These are phyloP conservation scores for Pleurotus tuoliensis DNA, from an alignment of 768 basidiomycete genomes.

Conservation along the genomic window DNA sequence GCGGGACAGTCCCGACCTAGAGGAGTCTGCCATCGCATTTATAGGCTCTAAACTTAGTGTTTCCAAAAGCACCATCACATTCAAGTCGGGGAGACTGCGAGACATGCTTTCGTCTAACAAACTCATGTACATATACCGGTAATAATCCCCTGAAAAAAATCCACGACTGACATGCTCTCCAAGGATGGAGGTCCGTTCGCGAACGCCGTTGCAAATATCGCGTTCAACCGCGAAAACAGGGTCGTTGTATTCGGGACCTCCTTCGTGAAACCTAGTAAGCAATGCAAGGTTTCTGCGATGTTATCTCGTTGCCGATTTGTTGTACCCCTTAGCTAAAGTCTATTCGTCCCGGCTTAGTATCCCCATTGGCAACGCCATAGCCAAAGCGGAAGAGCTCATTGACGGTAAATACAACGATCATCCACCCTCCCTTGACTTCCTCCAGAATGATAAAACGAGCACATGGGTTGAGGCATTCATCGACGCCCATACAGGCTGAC, in stretches of 20 bases:
- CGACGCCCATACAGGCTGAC: slow-evolving; percentile 48
- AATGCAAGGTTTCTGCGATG: no score
- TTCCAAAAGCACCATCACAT: slow-evolving; percentile 15
- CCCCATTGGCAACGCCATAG: slow-evolving; percentile 29
- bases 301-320: neutral
- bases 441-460: slow-evolving; percentile 26
- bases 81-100: slow-evolving; percentile 19
- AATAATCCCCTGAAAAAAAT: neutral
- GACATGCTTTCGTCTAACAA: slow-evolving; percentile 24
- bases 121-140: slow-evolving; percentile 16
- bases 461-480: slow-evolving; percentile 58
- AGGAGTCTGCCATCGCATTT: slow-evolving; percentile 22
- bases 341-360: slow-evolving; percentile 33
- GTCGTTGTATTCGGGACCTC: slow-evolving; percentile 42
- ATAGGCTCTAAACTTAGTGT: slow-evolving; percentile 20
- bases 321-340: slow-evolving; percentile 15
- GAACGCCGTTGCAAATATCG: slow-evolving; percentile 41
- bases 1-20: slow-evolving; percentile 17
- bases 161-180: neutral
- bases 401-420: slow-evolving; percentile 37
- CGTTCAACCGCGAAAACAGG: slow-evolving; percentile 35
- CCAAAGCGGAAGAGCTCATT: slow-evolving; percentile 31
- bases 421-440: slow-evolving; percentile 35
- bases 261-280: slow-evolving; percentile 40
- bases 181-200: slow-evolving; percentile 28